phyloP scores from a whole-genome alignment of 257 asterid species.

The Solanum stenotomum region DNA sequence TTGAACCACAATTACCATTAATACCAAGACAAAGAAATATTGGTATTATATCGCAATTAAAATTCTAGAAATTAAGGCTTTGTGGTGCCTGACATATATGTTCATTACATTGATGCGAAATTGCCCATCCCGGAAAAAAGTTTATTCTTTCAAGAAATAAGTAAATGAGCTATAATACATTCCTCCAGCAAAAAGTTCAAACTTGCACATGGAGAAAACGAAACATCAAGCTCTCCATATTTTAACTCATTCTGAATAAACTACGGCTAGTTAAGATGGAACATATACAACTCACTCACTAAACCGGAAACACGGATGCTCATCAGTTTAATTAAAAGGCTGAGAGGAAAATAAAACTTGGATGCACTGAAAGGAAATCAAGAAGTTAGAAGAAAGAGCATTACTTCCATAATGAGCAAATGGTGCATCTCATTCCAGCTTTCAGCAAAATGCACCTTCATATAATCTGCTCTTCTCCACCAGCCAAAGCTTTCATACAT shows the following conservation, averaged over 20 bases:
- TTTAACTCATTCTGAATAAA: neutral
- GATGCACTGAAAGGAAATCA: neutral
- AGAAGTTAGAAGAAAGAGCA: slow-evolving; percentile 8
- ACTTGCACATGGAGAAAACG: neutral
- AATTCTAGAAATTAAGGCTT: neutral
- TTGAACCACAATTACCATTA: neutral
- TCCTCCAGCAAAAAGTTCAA: neutral
- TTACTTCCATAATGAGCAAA: slow-evolving; percentile 98
- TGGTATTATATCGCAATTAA: neutral
- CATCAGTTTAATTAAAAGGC: neutral
- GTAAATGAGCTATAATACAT: neutral
- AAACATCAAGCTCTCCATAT: neutral
- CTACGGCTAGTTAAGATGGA: neutral
- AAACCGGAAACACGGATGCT: neutral
- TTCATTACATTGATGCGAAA: neutral
- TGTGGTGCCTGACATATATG: neutral
- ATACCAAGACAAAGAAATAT: slow-evolving; percentile 9
- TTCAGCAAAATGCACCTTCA: slow-evolving; percentile 98
- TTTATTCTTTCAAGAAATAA: neutral
- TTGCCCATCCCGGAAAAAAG: neutral
- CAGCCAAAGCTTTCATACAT: slow-evolving; percentile 95
- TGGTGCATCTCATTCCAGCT: slow-evolving; percentile 99
- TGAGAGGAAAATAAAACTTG: neutral
- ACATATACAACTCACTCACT: neutral
- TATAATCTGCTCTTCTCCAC: slow-evolving; percentile 98